A percentile compares a stretch with the other conserved stretches of the same genome.
These are phyloP conservation scores for Otatea glauca DNA, from an alignment of 176 grass and related monocot species.

Conservation along the genomic window DNA sequence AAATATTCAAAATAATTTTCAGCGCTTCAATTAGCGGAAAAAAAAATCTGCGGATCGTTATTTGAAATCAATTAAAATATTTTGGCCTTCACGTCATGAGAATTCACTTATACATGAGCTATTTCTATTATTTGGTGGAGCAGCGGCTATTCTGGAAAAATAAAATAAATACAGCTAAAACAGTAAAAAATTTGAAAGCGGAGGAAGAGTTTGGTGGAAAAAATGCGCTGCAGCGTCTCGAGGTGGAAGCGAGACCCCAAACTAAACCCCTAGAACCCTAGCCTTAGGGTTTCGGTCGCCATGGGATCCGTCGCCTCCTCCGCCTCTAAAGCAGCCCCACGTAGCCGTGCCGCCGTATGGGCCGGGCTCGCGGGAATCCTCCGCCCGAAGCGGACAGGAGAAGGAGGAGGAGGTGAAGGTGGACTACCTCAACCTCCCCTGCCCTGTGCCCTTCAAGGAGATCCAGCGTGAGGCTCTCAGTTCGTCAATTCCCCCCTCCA, in stretches of 20 bases:
- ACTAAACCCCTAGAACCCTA: conserved; percentile 32
- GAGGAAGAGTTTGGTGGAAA: conserved; percentile 14
- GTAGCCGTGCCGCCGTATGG: conserved; percentile 48
- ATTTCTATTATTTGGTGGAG: no score
- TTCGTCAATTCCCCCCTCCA: conserved; percentile 39
- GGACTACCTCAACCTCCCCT: conserved; percentile 95
- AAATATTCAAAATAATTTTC: no score
- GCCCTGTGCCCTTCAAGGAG: conserved; percentile 92
- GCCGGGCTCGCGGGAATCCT: conserved; percentile 72
- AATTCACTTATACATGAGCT: no score
- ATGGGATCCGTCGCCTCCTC: conserved; percentile 67
- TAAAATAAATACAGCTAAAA: no score
- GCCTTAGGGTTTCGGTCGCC: conserved; percentile 53
- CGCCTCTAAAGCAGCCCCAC: conserved; percentile 35
- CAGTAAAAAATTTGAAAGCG: no score
- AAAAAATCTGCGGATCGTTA: no score
- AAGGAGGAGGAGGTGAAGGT: conserved; percentile 64
- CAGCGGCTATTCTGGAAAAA: no score
- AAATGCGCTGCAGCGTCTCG: conserved; percentile 12
- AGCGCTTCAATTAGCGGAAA: no score
- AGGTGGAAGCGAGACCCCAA: conserved; percentile 31
- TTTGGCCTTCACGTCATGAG: no score
- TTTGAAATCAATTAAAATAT: no score
- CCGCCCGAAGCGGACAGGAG: conserved; percentile 56
- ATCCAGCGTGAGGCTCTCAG: conserved; percentile 99